Conservation (phyloP, 1,139 yeast genomes). For the Yamadazyma triangularis region DNA sequence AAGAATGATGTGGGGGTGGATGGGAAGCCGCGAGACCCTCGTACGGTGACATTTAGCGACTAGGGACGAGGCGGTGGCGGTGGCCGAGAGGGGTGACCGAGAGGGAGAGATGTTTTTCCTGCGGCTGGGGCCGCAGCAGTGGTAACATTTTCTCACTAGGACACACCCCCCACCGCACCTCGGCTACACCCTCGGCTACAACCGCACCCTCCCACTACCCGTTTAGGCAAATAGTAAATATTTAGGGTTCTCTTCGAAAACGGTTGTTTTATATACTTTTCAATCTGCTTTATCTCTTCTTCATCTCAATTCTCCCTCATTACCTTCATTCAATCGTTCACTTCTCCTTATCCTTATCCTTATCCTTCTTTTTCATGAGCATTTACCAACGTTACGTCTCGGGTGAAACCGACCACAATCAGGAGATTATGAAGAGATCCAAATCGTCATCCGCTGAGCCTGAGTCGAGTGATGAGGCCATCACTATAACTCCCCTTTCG, state of each 20-base stretch:
- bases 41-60: constrained; percentile 34
- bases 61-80: no score
- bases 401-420: constrained; percentile 17
- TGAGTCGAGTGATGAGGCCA: constrained; percentile 5
- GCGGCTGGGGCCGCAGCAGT: no score
- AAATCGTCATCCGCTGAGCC: not conserved
- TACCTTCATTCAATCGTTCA: no score
- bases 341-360: no score
- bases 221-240: not conserved
- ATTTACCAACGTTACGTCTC: constrained; percentile 37
- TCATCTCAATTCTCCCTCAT: no score
- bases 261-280: no score
- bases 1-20: constrained; percentile 48
- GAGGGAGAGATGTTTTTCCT: no score
- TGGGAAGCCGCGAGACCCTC: constrained; percentile 40
- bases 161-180: not conserved
- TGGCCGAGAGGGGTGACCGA: not conserved
- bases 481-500: constrained; percentile 15
- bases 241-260: no score
- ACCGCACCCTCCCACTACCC: not conserved
- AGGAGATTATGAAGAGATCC: not conserved
- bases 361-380: no score
- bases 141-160: no score
- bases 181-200: no score
- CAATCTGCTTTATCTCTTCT: no score